These are phyloP conservation scores for Pythium oligandrum DNA, from an alignment of 352 stramenopile genomes.

Conservation along the genomic window DNA sequence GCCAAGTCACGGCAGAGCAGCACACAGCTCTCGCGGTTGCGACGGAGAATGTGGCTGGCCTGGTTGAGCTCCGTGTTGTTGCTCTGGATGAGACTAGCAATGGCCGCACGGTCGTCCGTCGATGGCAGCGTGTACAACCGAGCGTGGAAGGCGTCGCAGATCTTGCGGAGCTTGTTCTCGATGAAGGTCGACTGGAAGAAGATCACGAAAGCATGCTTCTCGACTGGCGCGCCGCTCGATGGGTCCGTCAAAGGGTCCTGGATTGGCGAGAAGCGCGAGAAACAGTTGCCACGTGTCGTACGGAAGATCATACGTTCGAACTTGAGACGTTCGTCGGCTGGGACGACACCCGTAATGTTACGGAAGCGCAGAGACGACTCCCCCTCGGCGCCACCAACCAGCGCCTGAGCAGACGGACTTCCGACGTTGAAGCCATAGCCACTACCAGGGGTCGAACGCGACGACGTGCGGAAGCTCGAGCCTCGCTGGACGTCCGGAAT, in stretches of 20 bases:
- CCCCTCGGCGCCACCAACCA: slow-evolving; percentile 25
- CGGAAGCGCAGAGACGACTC: slow-evolving; percentile 85
- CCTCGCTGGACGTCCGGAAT: slow-evolving; percentile 33
- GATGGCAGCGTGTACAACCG: slow-evolving; percentile 94
- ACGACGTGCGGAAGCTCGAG: slow-evolving; percentile 53
- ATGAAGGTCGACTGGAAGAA: slow-evolving; percentile 98
- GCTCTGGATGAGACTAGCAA: slow-evolving; percentile 88
- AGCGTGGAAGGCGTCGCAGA: slow-evolving; percentile 97
- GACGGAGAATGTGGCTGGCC: slow-evolving; percentile 93
- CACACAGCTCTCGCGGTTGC: slow-evolving; percentile 95
- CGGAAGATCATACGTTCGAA: slow-evolving; percentile 99
- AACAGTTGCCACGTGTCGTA: slow-evolving; percentile 98
- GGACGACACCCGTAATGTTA: slow-evolving; percentile 93
- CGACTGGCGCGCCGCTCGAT: slow-evolving; percentile 79
- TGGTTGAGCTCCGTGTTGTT: slow-evolving; percentile 94
- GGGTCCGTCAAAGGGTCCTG: slow-evolving; percentile 89
- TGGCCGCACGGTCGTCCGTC: slow-evolving; percentile 90
- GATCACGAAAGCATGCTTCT: slow-evolving; percentile 90
- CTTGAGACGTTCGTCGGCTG: slow-evolving; percentile 90
- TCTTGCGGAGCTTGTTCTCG: slow-evolving; percentile 97
- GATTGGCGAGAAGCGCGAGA: slow-evolving; percentile 96
- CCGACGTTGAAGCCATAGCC: slow-evolving; percentile 48
- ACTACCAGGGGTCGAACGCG: slow-evolving; percentile 23
- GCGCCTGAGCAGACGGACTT: slow-evolving; percentile 6
- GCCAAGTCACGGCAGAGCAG: slow-evolving; percentile 91